Evolutionary conservation across 208 protist genomes (phyloP), one percentile per base, ranked within the genome.

Genomic region (Leishmania tarentolae): DNA sequence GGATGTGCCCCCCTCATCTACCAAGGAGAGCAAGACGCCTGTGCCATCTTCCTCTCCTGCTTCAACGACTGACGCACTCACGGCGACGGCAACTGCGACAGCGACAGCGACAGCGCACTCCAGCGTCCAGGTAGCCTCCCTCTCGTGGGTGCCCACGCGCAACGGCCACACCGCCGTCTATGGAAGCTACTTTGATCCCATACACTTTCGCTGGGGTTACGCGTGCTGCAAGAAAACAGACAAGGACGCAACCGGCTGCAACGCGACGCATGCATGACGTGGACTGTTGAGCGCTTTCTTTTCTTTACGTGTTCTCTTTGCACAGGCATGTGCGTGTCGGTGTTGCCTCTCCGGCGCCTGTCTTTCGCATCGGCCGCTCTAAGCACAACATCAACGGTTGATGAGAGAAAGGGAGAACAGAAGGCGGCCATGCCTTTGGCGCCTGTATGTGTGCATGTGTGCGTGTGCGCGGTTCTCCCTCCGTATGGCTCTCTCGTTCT

Each of bases 101-200:
- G 47, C 46, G 66, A n/a, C 66, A 17, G 47, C 46, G 9, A 15
- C 72, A 11, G 63, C 50, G 35, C 40, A 37, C 13, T 73, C 82
- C 35, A 40, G 70, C 65, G 76, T 85, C 21, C 47, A 63, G 3
- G 63, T 28, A 28, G 82, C 82, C 3, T 73, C 82, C 50, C 71
- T 75, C 15, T 47, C 72, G n/a, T 85, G 82, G 82, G 69, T 80
- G 76, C 74, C 84, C 11, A 86, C 68, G 63, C 77, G 46, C 81
- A 91, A 90, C 73, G 91, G 91, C 42, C 94, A 97, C 79, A 11
- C 53, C n/a, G 80, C 44, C 53, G 86, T 88, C 15, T 97, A 88
- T 70, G 94, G 94, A 53, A 96, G 93, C 76, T 95, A 93, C 66
- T 95, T 96, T 74, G 91, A 96, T 52, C 40, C 85, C 11, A 56